Conservation (phyloP, 1,284 basidiomycete genomes). For the Marasmius sp. region DNA sequence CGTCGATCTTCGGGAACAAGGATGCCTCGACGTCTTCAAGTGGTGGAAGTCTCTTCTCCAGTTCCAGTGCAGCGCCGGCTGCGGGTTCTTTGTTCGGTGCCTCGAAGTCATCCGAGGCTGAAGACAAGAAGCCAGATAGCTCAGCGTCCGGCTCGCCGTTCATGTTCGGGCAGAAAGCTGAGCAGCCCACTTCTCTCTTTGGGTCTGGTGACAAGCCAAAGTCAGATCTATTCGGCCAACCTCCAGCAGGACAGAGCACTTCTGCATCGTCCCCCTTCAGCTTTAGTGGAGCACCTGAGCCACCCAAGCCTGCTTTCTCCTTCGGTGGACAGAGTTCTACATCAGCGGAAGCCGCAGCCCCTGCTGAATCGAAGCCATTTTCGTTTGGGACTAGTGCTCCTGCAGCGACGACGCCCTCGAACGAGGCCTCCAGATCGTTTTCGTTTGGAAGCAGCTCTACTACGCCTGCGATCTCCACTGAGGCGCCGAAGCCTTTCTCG, state of each 20-base stretch:
- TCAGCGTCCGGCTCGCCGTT: neutral
- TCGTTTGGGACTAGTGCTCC: conserved; percentile 22
- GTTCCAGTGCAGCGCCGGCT: no score
- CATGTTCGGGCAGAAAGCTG: conserved; percentile 1
- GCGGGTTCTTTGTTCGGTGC: neutral
- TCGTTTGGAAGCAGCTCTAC: neutral
- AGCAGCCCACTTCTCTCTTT: neutral
- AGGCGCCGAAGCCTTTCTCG: neutral
- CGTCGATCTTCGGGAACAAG: neutral
- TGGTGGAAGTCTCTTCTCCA: no score
- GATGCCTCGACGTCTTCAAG: no score
- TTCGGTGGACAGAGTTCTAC: neutral
- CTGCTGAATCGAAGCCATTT: conserved; percentile 23
- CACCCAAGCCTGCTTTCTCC: no score
- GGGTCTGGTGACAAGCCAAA: neutral
- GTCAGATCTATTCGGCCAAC: conserved; percentile 22
- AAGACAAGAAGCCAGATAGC: neutral
- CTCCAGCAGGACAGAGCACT: neutral
- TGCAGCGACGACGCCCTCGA: neutral
- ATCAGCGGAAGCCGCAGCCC: conserved; percentile 1
- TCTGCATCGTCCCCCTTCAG: no score
- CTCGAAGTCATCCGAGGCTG: neutral
- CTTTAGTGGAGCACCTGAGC: no score
- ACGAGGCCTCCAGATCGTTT: neutral
- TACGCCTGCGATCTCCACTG: neutral